phyloP scores from a whole-genome alignment of 495 filamentous ascomycete species.

The Penicillium cataractarum region DNA sequence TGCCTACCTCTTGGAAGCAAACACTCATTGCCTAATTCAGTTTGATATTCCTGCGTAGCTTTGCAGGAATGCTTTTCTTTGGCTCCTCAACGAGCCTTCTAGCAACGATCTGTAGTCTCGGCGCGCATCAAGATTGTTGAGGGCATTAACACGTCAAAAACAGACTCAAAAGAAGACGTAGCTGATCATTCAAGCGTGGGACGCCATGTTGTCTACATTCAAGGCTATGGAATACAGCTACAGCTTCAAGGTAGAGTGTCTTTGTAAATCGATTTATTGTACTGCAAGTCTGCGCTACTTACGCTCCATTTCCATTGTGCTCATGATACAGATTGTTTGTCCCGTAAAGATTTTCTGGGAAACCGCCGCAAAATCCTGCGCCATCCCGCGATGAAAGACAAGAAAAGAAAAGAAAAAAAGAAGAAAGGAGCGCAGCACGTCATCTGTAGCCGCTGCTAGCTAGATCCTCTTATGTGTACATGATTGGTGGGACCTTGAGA shows the following conservation, averaged over 20 bases:
- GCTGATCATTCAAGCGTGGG: no score
- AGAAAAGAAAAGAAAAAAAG: constrained; percentile 7
- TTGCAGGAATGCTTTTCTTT: no score
- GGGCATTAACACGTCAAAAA: no score
- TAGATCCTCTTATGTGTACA: constrained; percentile 8
- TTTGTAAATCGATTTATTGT: constrained; percentile 1
- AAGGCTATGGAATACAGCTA: not conserved
- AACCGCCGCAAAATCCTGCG: constrained; percentile 20
- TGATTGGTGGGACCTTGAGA: not conserved
- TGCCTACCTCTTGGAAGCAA: no score
- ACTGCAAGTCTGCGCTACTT: constrained; percentile 7
- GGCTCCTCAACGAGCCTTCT: no score
- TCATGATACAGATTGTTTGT: constrained; percentile 28
- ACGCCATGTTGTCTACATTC: not conserved
- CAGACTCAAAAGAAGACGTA: not conserved
- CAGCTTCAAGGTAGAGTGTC: not conserved
- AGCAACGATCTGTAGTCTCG: no score
- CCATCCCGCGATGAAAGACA: constrained; percentile 14
- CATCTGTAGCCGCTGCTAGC: not conserved
- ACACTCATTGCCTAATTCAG: no score
- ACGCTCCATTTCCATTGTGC: constrained; percentile 21
- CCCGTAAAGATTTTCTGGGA: constrained; percentile 15
- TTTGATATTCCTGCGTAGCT: no score
- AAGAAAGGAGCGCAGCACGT: not conserved
- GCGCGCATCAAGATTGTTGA: no score